These are phyloP conservation scores for Tolypocladium album DNA, from an alignment of 2,329 filamentous ascomycete genomes.

Conservation along the genomic window DNA sequence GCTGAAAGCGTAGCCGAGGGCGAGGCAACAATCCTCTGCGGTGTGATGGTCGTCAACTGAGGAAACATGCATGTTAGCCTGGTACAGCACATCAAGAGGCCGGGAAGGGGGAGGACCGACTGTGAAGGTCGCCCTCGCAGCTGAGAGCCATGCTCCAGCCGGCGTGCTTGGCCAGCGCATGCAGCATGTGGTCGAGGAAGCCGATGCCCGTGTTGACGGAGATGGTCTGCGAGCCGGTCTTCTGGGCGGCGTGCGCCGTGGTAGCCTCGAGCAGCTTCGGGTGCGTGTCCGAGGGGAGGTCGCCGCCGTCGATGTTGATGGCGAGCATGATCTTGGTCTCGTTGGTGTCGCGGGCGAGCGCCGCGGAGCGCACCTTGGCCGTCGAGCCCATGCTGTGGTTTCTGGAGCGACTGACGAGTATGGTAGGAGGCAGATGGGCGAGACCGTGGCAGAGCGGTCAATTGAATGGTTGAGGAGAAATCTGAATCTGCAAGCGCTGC, in stretches of 20 bases:
- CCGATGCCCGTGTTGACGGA: slow-evolving; percentile 87
- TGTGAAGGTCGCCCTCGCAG: slow-evolving; percentile 84
- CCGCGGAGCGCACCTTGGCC: slow-evolving; percentile 51
- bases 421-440: background rate
- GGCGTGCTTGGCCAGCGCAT: slow-evolving; percentile 89
- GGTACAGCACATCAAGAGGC: background rate
- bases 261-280: slow-evolving; percentile 36
- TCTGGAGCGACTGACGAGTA: background rate
- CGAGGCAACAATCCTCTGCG: slow-evolving; percentile 88
- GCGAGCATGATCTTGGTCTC: slow-evolving; percentile 95
- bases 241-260: slow-evolving; percentile 70
- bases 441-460: no score
- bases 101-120: slow-evolving; percentile 35
- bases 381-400: slow-evolving; percentile 13
- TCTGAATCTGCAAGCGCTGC: background rate
- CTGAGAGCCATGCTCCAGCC: slow-evolving; percentile 82
- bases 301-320: slow-evolving; percentile 86
- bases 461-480: background rate
- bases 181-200: slow-evolving; percentile 97
- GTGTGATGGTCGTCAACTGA: slow-evolving; percentile 97
- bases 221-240: slow-evolving; percentile 76
- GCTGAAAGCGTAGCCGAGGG: slow-evolving; percentile 78
- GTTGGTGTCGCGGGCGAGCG: slow-evolving; percentile 83
- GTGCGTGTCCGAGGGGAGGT: slow-evolving; percentile 56
- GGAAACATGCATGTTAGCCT: background rate